These are phyloP conservation scores for Talaromyces marneffei DNA, from an alignment of 2,329 filamentous ascomycete genomes.

Conservation along the genomic window DNA sequence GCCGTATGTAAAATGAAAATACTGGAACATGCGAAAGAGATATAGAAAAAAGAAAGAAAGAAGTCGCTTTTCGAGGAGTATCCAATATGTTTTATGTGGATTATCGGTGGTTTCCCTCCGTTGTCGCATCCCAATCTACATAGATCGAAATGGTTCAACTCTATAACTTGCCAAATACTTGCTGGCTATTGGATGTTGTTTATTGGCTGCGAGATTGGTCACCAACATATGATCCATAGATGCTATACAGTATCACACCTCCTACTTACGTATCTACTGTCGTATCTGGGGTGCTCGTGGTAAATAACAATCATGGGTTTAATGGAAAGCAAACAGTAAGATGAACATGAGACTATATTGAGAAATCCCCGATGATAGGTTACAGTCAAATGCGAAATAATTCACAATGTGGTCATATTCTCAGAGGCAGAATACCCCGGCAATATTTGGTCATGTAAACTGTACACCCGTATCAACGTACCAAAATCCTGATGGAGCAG, in stretches of 20 bases:
- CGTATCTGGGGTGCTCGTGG: background rate
- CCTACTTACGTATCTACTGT: background rate
- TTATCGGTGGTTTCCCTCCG: no score
- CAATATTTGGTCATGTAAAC: background rate
- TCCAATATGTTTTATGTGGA: no score
- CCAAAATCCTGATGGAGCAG: conserved; percentile 6
- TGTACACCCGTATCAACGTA: conserved; percentile 10
- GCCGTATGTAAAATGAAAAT: no score
- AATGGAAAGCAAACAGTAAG: background rate
- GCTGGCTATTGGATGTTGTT: no score
- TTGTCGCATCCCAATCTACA: no score
- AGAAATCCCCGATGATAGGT: background rate
- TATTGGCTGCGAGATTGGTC: no score
- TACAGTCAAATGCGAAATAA: background rate
- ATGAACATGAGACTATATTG: background rate
- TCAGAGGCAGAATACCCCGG: background rate
- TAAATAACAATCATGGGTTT: background rate
- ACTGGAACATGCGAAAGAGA: no score
- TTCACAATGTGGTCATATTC: background rate
- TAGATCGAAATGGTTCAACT: no score
- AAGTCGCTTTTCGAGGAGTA: no score
- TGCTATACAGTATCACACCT: background rate
- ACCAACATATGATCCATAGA: background rate
- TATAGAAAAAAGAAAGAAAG: no score
- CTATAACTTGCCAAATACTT: no score